Conservation (phyloP, 108 stramenopile species). For the Fragilariopsis cylindrus region DNA sequence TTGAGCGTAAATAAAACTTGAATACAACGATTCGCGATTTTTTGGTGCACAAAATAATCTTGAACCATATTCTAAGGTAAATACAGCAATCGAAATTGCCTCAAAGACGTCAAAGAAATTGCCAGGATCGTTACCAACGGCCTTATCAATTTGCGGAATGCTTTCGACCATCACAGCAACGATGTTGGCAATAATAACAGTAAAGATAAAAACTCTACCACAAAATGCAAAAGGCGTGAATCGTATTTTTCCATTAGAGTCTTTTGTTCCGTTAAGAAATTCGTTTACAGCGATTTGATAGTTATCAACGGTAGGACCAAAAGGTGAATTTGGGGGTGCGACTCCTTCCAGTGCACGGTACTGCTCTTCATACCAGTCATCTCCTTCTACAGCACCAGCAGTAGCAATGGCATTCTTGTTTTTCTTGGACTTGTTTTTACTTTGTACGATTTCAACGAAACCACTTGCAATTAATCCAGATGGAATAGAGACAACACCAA, state of each 20-base stretch:
- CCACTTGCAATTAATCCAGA: constrained; percentile 87
- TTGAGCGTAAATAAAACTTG: constrained; percentile 70
- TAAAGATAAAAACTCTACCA: constrained; percentile 64
- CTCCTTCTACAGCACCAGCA: constrained; percentile 48
- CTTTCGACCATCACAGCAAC: constrained; percentile 80
- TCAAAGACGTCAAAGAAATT: constrained; percentile 85
- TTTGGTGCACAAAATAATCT: constrained; percentile 86
- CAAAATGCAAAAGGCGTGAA: constrained; percentile 43
- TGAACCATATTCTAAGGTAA: constrained; percentile 67
- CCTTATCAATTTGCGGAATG: constrained; percentile 66
- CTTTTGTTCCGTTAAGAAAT: constrained; percentile 66
- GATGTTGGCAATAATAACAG: constrained; percentile 81
- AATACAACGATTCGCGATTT: constrained; percentile 81
- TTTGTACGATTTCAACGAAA: constrained; percentile 85
- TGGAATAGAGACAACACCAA: constrained; percentile 89
- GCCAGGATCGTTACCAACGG: constrained; percentile 65
- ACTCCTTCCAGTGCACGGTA: constrained; percentile 55
- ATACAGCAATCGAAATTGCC: constrained; percentile 77
- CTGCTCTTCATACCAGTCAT: constrained; percentile 81
- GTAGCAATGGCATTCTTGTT: constrained; percentile 1
- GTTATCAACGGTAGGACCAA: constrained; percentile 63
- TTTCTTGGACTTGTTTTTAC: constrained; percentile 53
- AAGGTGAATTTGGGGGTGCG: constrained; percentile 52
- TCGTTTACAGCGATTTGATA: constrained; percentile 63
- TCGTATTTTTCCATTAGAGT: constrained; percentile 35